Base-by-base conservation (phyloP, 768 basidiomycete genomes). In the Kwoniella newhampshirensis region DNA sequence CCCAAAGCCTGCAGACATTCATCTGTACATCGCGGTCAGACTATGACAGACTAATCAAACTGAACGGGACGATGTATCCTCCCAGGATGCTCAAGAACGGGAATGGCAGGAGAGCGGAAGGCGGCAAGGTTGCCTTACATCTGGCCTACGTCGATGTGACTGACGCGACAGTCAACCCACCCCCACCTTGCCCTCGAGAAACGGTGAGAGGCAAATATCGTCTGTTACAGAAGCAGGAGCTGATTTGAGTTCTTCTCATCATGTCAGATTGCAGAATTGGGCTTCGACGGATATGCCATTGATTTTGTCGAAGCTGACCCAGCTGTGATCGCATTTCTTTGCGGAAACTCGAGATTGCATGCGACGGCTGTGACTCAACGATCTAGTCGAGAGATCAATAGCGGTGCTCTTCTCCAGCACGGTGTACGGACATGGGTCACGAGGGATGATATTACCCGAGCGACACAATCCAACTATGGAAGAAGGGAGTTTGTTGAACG, bases 11-110 rank as follows among this genome's bases (percentile, higher is more conserved):
- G 11, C 12, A 94, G 92, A 89, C 85, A 0, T 87, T 99, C 74
- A 85, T 99, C 6, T 83, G 85, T 17, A 89, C 91, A 73, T 86
- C 84, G 63, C 81, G 85, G 57, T 86, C 88, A 54, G 94, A 99
- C 68, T 88, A 88, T 48, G 79, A 86, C 57, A 77, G 80, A 1
- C 79, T 98, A 41, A 88, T 89, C 60, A 74, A 77, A 11, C 78
- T 84, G 35, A 81, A 88, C 65, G 87, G 87, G 63, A 59, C n/a
- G 12, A 13, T 20, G 15, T 47, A 49, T 26, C 52, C 54, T 1
- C 20, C 51, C 15, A 48, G 45, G n/a, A 35, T 42, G n/a, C 42
- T 51, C 36, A 17, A 41, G 37, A 53, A 61, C 20, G 20, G n/a
- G 32, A 50, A 45, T 20, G 26, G 43, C 13, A 30, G 41, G n/a